Evolutionary conservation across 2,329 filamentous ascomycete species (phyloP).

Genomic region (Truncatella angustata): DNA sequence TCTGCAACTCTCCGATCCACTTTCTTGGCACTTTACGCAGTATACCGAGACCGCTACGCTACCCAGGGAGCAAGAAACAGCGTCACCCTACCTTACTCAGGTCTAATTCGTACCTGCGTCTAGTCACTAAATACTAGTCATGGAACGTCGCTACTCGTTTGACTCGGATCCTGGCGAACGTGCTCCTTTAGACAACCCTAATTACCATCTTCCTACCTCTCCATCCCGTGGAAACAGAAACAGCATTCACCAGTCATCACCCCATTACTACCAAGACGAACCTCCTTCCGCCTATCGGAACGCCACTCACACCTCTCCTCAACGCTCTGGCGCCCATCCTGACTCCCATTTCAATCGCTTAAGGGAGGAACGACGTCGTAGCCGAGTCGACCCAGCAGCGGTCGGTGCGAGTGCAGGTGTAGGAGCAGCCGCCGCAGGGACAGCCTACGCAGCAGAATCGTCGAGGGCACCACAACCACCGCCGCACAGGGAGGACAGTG

Average conservation of each 20-base stretch:
- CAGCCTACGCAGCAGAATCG: conserved; percentile 17
- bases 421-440: conserved; percentile 20
- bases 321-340: conserved; percentile 29
- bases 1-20: background rate
- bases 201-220: conserved; percentile 13
- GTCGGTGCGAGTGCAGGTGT: conserved; percentile 19
- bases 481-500: conserved; percentile 19
- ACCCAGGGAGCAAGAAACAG: background rate
- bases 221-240: conserved; percentile 11
- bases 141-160: conserved; percentile 28
- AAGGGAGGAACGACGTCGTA: conserved; percentile 33
- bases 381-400: conserved; percentile 20
- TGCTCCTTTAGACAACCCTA: conserved; percentile 26
- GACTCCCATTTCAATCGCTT: conserved; percentile 35
- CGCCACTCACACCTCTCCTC: conserved; percentile 14
- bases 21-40: too few species aligned
- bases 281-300: conserved; percentile 18
- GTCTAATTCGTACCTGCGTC: background rate
- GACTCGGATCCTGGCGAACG: conserved; percentile 27
- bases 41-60: too few species aligned
- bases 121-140: conserved; percentile 10
- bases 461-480: conserved; percentile 25
- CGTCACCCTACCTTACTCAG: background rate
- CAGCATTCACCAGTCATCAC: conserved; percentile 9
- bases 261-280: conserved; percentile 22